Evolutionary conservation across 1,284 basidiomycete genomes (phyloP), one percentile per base, ranked within the genome.

Genomic region (Ganoderma sp.): DNA sequence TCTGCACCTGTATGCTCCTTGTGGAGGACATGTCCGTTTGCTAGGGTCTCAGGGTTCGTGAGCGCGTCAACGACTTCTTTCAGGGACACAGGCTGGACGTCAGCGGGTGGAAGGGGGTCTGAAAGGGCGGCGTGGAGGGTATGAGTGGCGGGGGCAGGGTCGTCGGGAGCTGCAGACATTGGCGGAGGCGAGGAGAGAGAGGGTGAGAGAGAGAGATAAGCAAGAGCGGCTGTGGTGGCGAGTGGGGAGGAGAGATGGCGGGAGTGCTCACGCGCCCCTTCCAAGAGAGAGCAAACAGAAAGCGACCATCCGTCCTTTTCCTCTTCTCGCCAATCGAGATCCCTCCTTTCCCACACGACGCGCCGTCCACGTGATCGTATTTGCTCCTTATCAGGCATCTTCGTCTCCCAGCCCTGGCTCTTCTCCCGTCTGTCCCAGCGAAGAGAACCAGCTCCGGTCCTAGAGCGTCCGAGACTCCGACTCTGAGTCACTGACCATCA

Each of bases 101-200:
- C 63, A 62, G 65, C 66, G 34, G 54, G 63, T 4, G 64, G 14
- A 64, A 57, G 15, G 42, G 17, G 60, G 32, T n/a, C 62, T 60
- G 57, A 69, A 7, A 71, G 56, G 41, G 71, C 58, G 62, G 72
- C 71, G 37, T 70, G 66, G 34, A 72, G 43, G 28, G 69, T 63
- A 60, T 61, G 68, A 12, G 61, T 63, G 63, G 70, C 60, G 63
- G 70, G 72, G 45, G 68, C 69, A 66, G 69, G 68, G 66, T 71
- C 74, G 25, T 73, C 74, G 66, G 73, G 75, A 66, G 75, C 76
- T 61, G 75, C 74, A 62, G 76, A 79, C 72, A 71, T 77, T 75
- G 71, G 48, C 22, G 25, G 70, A 48, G 60, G 70, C 66, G 73
- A 45, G 71, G 64, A 56, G 62, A 25, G 8, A 61, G 57, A 60